Percentiles rank a stretch among this genome's conserved stretches.
These are phyloP conservation scores for Cubamyces lactineus DNA, from an alignment of 768 basidiomycete genomes.

Conservation along the genomic window DNA sequence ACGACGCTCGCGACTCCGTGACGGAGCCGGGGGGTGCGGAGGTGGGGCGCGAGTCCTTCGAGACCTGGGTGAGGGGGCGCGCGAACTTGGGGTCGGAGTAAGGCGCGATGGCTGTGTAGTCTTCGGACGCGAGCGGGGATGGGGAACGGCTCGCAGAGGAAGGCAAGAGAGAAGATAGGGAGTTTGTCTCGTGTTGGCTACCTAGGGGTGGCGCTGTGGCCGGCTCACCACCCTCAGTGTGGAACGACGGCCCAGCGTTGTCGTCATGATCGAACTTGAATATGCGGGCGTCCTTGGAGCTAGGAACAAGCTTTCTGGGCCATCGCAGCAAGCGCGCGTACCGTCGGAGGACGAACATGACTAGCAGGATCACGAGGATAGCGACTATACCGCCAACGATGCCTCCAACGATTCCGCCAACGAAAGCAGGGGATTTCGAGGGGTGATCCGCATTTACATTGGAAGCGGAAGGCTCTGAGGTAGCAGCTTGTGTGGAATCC, in stretches of 20 bases:
- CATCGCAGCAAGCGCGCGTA: not conserved
- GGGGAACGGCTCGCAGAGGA: not conserved
- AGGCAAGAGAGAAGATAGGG: not conserved
- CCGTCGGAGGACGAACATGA: not conserved
- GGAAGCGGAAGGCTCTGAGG: too few relatives aligned
- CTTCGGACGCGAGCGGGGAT: not conserved
- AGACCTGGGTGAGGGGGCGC: not conserved
- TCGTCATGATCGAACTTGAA: too few relatives aligned
- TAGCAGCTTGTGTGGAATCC: too few relatives aligned
- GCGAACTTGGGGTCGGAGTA: slow-evolving; percentile 6
- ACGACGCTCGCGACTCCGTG: not conserved
- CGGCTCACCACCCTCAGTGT: too few relatives aligned
- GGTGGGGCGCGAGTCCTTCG: not conserved
- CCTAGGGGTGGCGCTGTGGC: too few relatives aligned
- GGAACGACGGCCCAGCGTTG: too few relatives aligned
- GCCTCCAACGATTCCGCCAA: slow-evolving; percentile 10
- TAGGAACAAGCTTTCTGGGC: not conserved
- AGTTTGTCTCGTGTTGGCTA: not conserved
- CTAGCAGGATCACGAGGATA: not conserved
- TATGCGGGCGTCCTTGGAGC: not conserved
- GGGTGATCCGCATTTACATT: too few relatives aligned
- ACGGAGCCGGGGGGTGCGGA: not conserved
- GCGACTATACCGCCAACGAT: slow-evolving; percentile 1
- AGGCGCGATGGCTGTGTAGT: not conserved
- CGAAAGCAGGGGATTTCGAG: not conserved